These are phyloP conservation scores for Leptographium lundbergii DNA, from an alignment of 2,329 filamentous ascomycete species.

Conservation along the genomic window DNA sequence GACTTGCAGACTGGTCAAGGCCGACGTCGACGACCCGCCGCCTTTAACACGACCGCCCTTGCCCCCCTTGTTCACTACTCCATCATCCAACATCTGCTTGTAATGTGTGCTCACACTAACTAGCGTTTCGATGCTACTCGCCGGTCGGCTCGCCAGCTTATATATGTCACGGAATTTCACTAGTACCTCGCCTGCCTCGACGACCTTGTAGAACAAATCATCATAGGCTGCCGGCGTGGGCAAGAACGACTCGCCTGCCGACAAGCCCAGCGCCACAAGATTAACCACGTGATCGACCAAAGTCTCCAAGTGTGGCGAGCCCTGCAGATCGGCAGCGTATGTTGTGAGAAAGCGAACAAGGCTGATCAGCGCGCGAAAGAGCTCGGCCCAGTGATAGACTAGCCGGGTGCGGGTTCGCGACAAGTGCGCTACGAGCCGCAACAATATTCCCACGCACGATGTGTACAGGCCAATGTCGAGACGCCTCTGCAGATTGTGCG, in stretches of 20 bases:
- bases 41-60: conserved; percentile 20
- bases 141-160: conserved; percentile 39
- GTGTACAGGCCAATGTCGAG: conserved; percentile 79
- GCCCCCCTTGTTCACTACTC: conserved; percentile 23
- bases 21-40: conserved; percentile 38
- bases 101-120: conserved; percentile 79
- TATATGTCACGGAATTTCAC: conserved; percentile 74
- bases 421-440: conserved; percentile 73
- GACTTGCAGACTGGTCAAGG: conserved; percentile 73
- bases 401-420: conserved; percentile 72
- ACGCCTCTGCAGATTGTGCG: conserved; percentile 79
- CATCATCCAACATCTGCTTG: conserved; percentile 60
- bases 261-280: conserved; percentile 71
- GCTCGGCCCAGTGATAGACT: conserved; percentile 85
- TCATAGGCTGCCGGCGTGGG: conserved; percentile 82
- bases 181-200: conserved; percentile 78
- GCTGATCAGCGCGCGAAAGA: conserved; percentile 80
- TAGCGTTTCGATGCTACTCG: conserved; percentile 70
- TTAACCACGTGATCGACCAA: conserved; percentile 71
- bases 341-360: conserved; percentile 83
- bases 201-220: conserved; percentile 95
- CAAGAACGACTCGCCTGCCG: conserved; percentile 79
- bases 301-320: conserved; percentile 52
- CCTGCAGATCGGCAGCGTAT: conserved; percentile 66
- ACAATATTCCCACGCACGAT: conserved; percentile 66